Conservation (phyloP, 1,284 basidiomycete genomes). For the Neonothopanus nambi region DNA sequence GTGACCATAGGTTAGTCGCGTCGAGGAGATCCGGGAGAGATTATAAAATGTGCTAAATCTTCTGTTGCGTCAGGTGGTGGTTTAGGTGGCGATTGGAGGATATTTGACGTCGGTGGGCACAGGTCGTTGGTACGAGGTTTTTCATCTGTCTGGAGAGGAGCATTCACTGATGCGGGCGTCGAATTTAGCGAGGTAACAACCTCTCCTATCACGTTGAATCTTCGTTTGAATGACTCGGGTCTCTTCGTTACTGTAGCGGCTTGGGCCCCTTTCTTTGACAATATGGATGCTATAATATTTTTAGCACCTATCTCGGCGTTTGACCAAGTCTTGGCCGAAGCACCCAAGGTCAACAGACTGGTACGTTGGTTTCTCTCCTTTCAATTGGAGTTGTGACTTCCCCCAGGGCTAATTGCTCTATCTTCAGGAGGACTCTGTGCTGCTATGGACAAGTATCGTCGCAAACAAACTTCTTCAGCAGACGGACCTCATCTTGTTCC, state of each 20-base stretch:
- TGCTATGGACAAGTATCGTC: conserved; percentile 63
- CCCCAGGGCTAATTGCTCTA: neutral
- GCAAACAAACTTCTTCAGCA: conserved; percentile 55
- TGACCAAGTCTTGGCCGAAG: conserved; percentile 72
- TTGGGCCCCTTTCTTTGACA: conserved; percentile 73
- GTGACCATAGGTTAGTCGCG: conserved; percentile 36
- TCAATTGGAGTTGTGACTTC: too few species aligned
- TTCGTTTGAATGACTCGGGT: neutral
- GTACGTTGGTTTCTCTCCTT: conserved; percentile 33
- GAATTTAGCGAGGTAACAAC: conserved; percentile 34
- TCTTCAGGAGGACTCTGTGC: conserved; percentile 59
- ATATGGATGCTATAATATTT: conserved; percentile 68
- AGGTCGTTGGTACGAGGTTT: conserved; percentile 49
- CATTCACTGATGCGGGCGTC: neutral
- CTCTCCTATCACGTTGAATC: neutral
- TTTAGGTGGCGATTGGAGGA: conserved; percentile 33
- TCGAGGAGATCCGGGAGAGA: neutral
- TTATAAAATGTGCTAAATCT: neutral
- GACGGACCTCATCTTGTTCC: conserved; percentile 65
- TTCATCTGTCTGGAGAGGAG: neutral
- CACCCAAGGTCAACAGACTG: conserved; percentile 61
- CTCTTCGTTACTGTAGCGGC: conserved; percentile 41
- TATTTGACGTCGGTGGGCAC: conserved; percentile 60
- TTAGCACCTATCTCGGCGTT: conserved; percentile 74
- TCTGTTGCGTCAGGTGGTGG: conserved; percentile 12